Percentiles rank a stretch among this genome's conserved stretches.
phyloP scores from a whole-genome alignment of 1,139 yeast species.

The Petasospora fabianii region DNA sequence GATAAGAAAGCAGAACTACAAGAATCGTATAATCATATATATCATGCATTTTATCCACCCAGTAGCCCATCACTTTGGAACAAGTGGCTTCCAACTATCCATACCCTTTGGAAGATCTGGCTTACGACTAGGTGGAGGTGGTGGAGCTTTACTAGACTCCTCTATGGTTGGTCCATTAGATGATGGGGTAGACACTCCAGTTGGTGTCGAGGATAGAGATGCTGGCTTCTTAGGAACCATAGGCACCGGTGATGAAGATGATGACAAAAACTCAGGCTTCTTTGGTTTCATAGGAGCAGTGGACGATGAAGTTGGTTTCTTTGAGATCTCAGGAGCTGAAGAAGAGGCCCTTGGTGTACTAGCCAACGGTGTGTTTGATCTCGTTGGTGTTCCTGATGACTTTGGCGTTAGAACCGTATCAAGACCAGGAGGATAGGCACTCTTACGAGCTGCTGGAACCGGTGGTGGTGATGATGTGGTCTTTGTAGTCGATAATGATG shows the following conservation, averaged over 20 bases:
- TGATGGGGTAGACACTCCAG: too few species aligned
- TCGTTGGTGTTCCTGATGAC: constrained; percentile 19
- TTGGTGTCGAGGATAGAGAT: constrained; percentile 10
- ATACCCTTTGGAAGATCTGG: neutral
- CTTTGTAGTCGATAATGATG: constrained; percentile 16
- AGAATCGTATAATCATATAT: too few species aligned
- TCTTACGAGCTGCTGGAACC: constrained; percentile 21
- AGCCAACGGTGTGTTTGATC: constrained; percentile 18
- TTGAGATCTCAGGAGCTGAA: constrained; percentile 10
- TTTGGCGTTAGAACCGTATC: constrained; percentile 25
- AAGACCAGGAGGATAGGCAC: constrained; percentile 26
- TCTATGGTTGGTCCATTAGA: too few species aligned
- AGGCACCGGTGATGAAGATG: constrained; percentile 1
- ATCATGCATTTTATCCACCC: too few species aligned
- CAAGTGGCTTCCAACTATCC: neutral
- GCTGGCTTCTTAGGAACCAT: constrained; percentile 20
- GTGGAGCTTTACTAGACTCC: too few species aligned
- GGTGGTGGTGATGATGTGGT: constrained; percentile 19
- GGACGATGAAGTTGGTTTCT: constrained; percentile 15
- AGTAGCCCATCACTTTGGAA: constrained; percentile 1
- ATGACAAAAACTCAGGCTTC: constrained; percentile 1
- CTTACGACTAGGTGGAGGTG: neutral
- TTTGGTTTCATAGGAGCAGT: constrained; percentile 4
- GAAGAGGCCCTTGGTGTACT: too few species aligned
- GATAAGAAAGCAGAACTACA: too few species aligned